Conservation (phyloP, 176 grass and related monocot genomes). For the Oryza officinalis region DNA sequence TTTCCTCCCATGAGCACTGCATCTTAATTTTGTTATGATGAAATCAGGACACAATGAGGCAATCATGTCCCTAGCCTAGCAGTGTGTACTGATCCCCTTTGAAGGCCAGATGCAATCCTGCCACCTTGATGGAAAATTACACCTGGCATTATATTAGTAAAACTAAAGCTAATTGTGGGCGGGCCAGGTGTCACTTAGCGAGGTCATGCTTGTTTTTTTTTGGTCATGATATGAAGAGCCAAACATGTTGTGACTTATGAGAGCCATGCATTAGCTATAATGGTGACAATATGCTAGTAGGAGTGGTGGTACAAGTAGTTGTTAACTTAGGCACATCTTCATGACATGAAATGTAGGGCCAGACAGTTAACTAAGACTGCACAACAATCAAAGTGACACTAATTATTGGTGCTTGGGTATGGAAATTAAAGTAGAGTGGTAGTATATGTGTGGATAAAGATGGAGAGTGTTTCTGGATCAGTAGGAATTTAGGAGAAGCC, state of each 20-base stretch:
- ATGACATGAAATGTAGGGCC: not conserved
- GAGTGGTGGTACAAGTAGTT: not conserved
- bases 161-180: not conserved
- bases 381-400: conserved; percentile 31
- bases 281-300: not conserved
- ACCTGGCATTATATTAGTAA: conserved; percentile 10
- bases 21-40: conserved; percentile 6
- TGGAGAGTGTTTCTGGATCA: conserved; percentile 4
- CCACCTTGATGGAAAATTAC: conserved; percentile 23
- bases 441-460: conserved; percentile 27
- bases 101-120: conserved; percentile 21
- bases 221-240: conserved; percentile 8
- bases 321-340: conserved; percentile 29
- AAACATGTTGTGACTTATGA: not conserved
- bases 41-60: not conserved
- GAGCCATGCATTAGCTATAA: not conserved
- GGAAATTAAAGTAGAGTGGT: conserved; percentile 3
- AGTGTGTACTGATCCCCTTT: not conserved
- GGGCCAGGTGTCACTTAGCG: not conserved
- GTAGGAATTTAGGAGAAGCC: conserved; percentile 18
- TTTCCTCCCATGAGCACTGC: not conserved
- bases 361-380: conserved; percentile 30
- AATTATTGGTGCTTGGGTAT: conserved; percentile 37
- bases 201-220: conserved; percentile 5
- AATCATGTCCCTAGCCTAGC: not conserved